Evolutionary conservation across 352 stramenopile species (phyloP).

Genomic region (Globisporangium rhizosaccharum): DNA sequence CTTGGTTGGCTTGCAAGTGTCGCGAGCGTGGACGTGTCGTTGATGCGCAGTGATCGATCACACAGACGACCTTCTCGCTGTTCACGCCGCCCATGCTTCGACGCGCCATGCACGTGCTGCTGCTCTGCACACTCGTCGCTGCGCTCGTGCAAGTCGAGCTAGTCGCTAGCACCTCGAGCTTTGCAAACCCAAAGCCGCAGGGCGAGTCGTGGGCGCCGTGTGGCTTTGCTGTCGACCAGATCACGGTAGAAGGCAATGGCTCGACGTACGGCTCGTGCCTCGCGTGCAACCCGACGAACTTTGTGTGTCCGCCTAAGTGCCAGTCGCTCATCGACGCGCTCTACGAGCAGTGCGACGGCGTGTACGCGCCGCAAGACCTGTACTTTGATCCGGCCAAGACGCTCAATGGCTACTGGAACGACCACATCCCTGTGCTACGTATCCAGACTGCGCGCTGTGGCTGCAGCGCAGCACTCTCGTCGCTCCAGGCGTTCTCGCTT

Average conservation of each 20-base stretch:
- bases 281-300: slow-evolving; percentile 42
- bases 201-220: slow-evolving; percentile 63
- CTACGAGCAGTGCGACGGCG: slow-evolving; percentile 58
- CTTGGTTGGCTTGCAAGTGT: too few relatives aligned
- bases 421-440: slow-evolving; percentile 45
- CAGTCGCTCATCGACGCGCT: slow-evolving; percentile 65
- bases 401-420: slow-evolving; percentile 60
- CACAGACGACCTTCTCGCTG: too few relatives aligned
- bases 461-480: slow-evolving; percentile 21
- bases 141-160: slow-evolving; percentile 5
- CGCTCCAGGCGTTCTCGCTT: neutral
- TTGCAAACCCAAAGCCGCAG: slow-evolving; percentile 46
- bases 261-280: slow-evolving; percentile 63
- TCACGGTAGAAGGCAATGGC: slow-evolving; percentile 50
- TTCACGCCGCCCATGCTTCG: too few relatives aligned
- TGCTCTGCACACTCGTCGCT: slow-evolving; percentile 14
- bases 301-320: slow-evolving; percentile 58
- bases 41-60: too few relatives aligned
- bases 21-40: too few relatives aligned
- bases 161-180: slow-evolving; percentile 24
- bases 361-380: slow-evolving; percentile 52
- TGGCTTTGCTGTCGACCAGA: slow-evolving; percentile 36
- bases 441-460: slow-evolving; percentile 52
- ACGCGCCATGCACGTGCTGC: neutral
- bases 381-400: slow-evolving; percentile 56